phyloP scores from a whole-genome alignment of 139 green algal genomes.

The Chlorella sp. region DNA sequence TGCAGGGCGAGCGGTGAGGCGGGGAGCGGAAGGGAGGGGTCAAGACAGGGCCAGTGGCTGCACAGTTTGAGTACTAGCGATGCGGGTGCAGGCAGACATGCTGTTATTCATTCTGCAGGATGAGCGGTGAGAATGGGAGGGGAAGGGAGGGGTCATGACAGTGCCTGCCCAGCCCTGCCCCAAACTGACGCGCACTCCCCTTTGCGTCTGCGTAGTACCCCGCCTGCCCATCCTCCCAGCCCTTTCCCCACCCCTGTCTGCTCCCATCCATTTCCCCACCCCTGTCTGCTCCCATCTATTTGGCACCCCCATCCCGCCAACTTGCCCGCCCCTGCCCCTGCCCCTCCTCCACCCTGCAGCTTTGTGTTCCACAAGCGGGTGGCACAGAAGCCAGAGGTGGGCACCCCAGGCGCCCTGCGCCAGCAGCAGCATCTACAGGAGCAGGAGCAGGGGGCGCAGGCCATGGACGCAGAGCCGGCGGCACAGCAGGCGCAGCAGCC shows the following conservation, averaged over 20 bases:
- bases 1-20: no score
- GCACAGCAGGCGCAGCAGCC: background rate
- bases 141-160: no score
- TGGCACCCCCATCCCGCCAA: background rate
- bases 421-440: background rate
- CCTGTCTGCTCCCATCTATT: background rate
- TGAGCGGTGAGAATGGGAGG: no score
- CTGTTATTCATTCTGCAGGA: background rate
- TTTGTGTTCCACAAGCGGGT: constrained; percentile 10
- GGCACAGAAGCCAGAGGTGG: background rate
- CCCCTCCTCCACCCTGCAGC: background rate
- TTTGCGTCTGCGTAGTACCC: no score
- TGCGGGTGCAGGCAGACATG: background rate
- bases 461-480: background rate
- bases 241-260: background rate
- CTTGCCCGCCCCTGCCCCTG: background rate
- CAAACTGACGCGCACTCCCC: background rate
- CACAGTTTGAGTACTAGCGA: background rate
- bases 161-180: background rate
- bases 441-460: background rate
- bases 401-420: background rate
- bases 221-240: background rate
- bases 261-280: no score
- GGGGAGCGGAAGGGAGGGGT: no score
- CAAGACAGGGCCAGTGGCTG: background rate